These are phyloP conservation scores for Alternaria burnsii DNA, from an alignment of 2,329 filamentous ascomycete genomes.

Conservation along the genomic window DNA sequence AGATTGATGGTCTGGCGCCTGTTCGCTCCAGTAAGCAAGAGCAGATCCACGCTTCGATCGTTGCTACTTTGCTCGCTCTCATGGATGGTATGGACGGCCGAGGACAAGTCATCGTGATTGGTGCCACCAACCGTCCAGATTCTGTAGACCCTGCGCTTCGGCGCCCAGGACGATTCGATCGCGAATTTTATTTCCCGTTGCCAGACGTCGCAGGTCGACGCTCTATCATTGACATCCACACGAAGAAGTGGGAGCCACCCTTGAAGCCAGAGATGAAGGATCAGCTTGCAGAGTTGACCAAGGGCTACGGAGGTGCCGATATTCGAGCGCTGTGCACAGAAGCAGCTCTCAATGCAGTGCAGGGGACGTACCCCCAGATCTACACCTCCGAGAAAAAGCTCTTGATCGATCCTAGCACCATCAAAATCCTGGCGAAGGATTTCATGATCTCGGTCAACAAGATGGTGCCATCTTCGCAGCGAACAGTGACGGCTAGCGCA, in stretches of 20 bases:
- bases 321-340: constrained; percentile 93
- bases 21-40: constrained; percentile 98
- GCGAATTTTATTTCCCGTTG: constrained; percentile 97
- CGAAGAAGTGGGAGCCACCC: constrained; percentile 85
- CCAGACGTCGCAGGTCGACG: constrained; percentile 82
- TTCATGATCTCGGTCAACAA: constrained; percentile 98
- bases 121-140: constrained; percentile 96
- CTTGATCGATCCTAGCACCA: constrained; percentile 82
- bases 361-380: constrained; percentile 94
- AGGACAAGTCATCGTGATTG: constrained; percentile 93
- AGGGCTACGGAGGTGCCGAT: constrained; percentile 96
- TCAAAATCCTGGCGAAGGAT: constrained; percentile 88
- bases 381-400: constrained; percentile 91
- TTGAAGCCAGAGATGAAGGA: constrained; percentile 81
- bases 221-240: constrained; percentile 93
- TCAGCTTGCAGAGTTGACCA: constrained; percentile 85
- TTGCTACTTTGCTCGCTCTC: constrained; percentile 60
- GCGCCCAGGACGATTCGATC: constrained; percentile 91
- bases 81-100: constrained; percentile 63
- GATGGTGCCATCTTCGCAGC: constrained; percentile 92
- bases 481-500: constrained; percentile 85
- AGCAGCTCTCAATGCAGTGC: constrained; percentile 92
- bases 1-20: constrained; percentile 95
- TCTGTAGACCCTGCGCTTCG: constrained; percentile 96
- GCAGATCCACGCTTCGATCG: constrained; percentile 96